Percentiles rank a stretch among this genome's conserved stretches.
Evolutionary conservation across 2,329 filamentous ascomycete species (phyloP).

Genomic region (Colletotrichum incanum): DNA sequence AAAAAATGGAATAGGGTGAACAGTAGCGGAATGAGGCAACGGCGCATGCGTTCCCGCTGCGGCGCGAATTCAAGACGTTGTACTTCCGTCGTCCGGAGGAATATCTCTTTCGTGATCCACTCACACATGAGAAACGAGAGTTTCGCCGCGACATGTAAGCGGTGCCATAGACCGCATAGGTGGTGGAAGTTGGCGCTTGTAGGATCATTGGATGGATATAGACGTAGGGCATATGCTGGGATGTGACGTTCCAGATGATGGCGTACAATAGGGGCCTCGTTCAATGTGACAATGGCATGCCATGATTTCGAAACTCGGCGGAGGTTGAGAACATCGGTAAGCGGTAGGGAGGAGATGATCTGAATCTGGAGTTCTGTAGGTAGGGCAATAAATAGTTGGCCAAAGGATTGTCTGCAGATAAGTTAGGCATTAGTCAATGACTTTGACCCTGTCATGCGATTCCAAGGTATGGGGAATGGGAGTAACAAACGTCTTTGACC

Average conservation of each 20-base stretch:
- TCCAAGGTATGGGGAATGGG: background rate
- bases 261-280: conserved; percentile 74
- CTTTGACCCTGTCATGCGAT: background rate
- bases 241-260: conserved; percentile 73
- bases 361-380: conserved; percentile 76
- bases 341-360: conserved; percentile 72
- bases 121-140: conserved; percentile 74
- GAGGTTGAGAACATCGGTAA: conserved; percentile 73
- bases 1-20: conserved; percentile 80
- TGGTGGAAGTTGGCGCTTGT: conserved; percentile 71
- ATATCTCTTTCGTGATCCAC: conserved; percentile 77
- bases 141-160: conserved; percentile 76
- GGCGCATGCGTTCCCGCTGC: conserved; percentile 75
- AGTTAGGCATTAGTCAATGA: conserved; percentile 43
- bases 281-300: conserved; percentile 72
- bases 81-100: conserved; percentile 70
- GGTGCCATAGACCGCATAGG: conserved; percentile 76
- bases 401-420: conserved; percentile 62
- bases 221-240: conserved; percentile 71
- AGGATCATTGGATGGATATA: conserved; percentile 70
- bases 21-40: conserved; percentile 73
- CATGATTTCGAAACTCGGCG: conserved; percentile 72
- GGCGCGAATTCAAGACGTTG: conserved; percentile 72
- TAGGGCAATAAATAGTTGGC: conserved; percentile 71
- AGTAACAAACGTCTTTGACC: conserved; percentile 31